phyloP scores from a whole-genome alignment of 768 basidiomycete genomes.

The Podaxis rugospora region DNA sequence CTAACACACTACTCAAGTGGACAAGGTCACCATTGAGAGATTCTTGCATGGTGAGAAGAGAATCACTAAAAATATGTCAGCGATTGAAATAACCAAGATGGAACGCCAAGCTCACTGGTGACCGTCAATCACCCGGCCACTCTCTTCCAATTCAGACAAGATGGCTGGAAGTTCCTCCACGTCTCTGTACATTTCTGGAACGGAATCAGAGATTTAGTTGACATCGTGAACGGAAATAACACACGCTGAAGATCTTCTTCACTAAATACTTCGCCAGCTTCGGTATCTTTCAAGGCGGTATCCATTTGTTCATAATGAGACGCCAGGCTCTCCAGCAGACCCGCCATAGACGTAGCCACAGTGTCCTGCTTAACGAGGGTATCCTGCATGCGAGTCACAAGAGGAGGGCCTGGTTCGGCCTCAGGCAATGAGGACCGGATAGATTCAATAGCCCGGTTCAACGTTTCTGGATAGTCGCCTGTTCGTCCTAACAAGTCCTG shows the following conservation, averaged over 20 bases:
- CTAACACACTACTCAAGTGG: constrained; percentile 44
- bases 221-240: constrained; percentile 6
- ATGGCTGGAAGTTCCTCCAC: constrained; percentile 74
- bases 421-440: constrained; percentile 51
- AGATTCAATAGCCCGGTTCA: constrained; percentile 48
- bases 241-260: constrained; percentile 70
- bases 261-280: constrained; percentile 60
- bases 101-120: constrained; percentile 44
- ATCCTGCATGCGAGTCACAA: constrained; percentile 37
- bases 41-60: constrained; percentile 41
- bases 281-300: constrained; percentile 57
- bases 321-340: constrained; percentile 64
- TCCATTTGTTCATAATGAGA: constrained; percentile 79
- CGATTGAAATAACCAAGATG: neutral
- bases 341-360: constrained; percentile 64
- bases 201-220: neutral
- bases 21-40: constrained; percentile 43
- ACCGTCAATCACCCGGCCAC: constrained; percentile 44
- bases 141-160: constrained; percentile 66
- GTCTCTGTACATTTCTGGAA: constrained; percentile 73
- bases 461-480: constrained; percentile 63
- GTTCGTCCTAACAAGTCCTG: constrained; percentile 63
- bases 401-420: constrained; percentile 9
- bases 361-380: constrained; percentile 53
- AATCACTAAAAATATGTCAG: constrained; percentile 34